Percentiles rank a stretch among this genome's conserved stretches.
Conservation (phyloP, 768 basidiomycete species). For the Boletus rubroflammeus region DNA sequence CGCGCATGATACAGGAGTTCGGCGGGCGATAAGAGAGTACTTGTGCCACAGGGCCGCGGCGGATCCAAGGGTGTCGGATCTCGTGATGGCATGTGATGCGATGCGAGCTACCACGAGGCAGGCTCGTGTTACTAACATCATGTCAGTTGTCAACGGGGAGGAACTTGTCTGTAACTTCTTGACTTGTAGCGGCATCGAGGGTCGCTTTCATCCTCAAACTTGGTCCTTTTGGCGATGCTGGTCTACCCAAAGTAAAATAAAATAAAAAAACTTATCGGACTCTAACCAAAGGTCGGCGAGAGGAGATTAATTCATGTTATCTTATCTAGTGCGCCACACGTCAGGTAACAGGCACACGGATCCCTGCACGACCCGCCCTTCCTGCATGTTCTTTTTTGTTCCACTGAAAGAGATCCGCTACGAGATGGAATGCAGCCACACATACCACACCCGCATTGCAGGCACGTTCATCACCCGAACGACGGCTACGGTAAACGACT, state of each 20-base stretch:
- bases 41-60: too few relatives aligned
- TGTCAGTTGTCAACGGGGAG: too few relatives aligned
- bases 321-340: conserved; percentile 4
- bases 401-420: background rate
- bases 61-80: too few relatives aligned
- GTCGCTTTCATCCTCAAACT: background rate
- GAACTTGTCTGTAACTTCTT: too few relatives aligned
- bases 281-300: too few relatives aligned
- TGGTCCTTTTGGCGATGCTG: background rate
- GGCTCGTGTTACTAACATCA: too few relatives aligned
- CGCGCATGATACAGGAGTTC: too few relatives aligned
- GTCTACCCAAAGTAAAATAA: background rate
- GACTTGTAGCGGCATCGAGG: too few relatives aligned
- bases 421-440: background rate
- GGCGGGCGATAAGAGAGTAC: too few relatives aligned
- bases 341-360: conserved; percentile 1
- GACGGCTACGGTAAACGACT: background rate
- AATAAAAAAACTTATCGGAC: background rate
- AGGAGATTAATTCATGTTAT: background rate
- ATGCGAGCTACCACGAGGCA: too few relatives aligned
- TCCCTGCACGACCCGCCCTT: background rate
- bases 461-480: background rate
- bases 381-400: conserved; percentile 4
- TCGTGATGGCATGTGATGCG: too few relatives aligned
- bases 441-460: conserved; percentile 1